A percentile compares a stretch with the other conserved stretches of the same genome.
These are phyloP conservation scores for Cercis canadensis DNA, from an alignment of 306 rosid genomes.

Conservation along the genomic window DNA sequence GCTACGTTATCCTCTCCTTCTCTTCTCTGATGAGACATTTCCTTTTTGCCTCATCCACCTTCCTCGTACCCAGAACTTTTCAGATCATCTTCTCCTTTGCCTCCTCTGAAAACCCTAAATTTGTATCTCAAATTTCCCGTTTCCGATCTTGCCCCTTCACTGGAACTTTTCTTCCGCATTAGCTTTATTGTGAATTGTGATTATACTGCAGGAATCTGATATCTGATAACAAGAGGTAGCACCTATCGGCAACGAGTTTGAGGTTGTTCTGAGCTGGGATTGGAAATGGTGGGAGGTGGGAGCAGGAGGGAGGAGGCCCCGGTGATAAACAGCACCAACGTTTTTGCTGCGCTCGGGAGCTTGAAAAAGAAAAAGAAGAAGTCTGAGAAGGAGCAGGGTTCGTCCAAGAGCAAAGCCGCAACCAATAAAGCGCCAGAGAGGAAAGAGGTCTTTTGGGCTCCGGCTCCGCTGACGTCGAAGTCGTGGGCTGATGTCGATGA, in stretches of 20 bases:
- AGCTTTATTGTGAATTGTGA: background rate
- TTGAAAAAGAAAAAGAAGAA: conserved; percentile 79
- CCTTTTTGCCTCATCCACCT: background rate
- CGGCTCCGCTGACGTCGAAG: conserved; percentile 60
- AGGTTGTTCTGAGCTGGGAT: conserved; percentile 4
- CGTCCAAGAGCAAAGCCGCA: conserved; percentile 29
- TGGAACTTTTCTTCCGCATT: background rate
- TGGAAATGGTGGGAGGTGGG: conserved; percentile 71
- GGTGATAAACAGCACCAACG: conserved; percentile 62
- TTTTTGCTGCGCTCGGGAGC: conserved; percentile 78
- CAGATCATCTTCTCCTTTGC: conserved; percentile 15
- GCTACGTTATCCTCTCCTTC: conserved; percentile 14
- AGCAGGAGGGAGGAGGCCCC: conserved; percentile 60
- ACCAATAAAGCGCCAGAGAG: conserved; percentile 22
- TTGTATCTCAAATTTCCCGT: background rate
- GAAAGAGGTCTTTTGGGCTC: conserved; percentile 69
- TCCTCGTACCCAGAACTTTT: background rate
- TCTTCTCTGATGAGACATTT: background rate
- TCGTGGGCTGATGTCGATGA: conserved; percentile 85
- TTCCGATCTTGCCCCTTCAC: conserved; percentile 28
- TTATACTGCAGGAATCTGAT: conserved; percentile 4
- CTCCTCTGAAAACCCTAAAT: conserved; percentile 37
- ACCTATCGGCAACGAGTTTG: background rate
- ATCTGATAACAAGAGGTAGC: background rate
- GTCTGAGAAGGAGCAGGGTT: conserved; percentile 43